phyloP scores from a whole-genome alignment of 75 land plant genomes.

The Cupressus sempervirens region DNA sequence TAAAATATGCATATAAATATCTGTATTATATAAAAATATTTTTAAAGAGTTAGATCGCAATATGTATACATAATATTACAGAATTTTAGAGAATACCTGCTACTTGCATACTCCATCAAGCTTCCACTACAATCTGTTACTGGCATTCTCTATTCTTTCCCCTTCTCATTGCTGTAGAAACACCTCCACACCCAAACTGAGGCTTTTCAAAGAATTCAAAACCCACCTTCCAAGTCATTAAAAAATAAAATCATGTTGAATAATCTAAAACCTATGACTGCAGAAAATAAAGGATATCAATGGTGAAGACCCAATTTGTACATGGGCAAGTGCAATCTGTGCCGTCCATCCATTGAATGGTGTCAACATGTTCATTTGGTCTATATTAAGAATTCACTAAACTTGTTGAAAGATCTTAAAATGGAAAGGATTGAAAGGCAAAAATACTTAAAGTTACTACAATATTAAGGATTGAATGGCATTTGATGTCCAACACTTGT shows the following conservation, averaged over 20 bases:
- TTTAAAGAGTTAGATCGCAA: no score
- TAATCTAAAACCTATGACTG: background rate
- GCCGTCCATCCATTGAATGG: background rate
- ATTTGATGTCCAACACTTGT: background rate
- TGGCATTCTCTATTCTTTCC: constrained; percentile 21
- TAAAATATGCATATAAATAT: no score
- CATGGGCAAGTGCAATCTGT: background rate
- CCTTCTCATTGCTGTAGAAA: constrained; percentile 13
- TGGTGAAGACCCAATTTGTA: background rate
- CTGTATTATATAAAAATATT: no score
- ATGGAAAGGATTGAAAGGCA: background rate
- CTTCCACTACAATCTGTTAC: constrained; percentile 20
- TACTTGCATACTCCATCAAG: background rate
- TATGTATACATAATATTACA: no score
- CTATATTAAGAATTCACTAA: background rate
- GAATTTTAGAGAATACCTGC: background rate
- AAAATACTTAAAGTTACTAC: background rate
- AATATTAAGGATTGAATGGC: no score
- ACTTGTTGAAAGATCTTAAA: background rate
- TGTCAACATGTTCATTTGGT: background rate
- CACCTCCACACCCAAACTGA: background rate
- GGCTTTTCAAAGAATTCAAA: background rate
- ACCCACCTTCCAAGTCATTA: background rate
- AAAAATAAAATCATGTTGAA: background rate
- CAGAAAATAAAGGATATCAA: background rate